Base-by-base conservation (phyloP, 768 basidiomycete species). In the Leccinum subtestaceum region DNA sequence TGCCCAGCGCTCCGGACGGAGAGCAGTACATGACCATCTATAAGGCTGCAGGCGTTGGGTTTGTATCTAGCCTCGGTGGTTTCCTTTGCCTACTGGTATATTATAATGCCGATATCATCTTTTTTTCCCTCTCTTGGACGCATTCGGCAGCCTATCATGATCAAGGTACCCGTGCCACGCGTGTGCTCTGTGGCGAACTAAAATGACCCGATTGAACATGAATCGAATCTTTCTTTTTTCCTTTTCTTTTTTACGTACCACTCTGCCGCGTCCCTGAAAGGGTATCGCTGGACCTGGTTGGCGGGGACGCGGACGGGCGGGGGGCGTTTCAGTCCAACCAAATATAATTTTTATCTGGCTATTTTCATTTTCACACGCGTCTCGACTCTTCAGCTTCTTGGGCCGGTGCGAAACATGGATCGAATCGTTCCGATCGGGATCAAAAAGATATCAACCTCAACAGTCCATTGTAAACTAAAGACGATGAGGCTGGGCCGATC, bases 61-160 rank as follows among this genome's bases (percentile, higher is more conserved):
- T 66, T 65, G 65, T 70, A 66, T 62, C 66, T 63, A 63, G 57
- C 32, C 51, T 36, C 27, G 8, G 21, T 17, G 13, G 55, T 62
- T 19, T 53, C 47, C 17, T 25, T 54, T 43, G 52, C 48, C 49
- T 67, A 60, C 23, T 60, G 59, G 49, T 70, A 70, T 64, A 70
- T 63, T 55, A 68, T 61, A 61, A 68, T 67, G 58, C 60, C 54
- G 38, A 61, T 36, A 36, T 59, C 49, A 36, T 59, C 49, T 4
- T n/a, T 21, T 52, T 48, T 13, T n/a, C 7, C 2, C 8, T 19
- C 7, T 34, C 10, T n/a, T 50, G 25, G 27, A 50, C 7, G 27
- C 15, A 50, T 13, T 48, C 19, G 31, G 21, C 34, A 34, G 31
- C 34, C 40, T 43, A 43, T 43, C 40, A 48, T 48, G 47, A 27